Evolutionary conservation across 1,139 yeast species (phyloP).

Genomic region (Pneumocystis oryctolagi): DNA sequence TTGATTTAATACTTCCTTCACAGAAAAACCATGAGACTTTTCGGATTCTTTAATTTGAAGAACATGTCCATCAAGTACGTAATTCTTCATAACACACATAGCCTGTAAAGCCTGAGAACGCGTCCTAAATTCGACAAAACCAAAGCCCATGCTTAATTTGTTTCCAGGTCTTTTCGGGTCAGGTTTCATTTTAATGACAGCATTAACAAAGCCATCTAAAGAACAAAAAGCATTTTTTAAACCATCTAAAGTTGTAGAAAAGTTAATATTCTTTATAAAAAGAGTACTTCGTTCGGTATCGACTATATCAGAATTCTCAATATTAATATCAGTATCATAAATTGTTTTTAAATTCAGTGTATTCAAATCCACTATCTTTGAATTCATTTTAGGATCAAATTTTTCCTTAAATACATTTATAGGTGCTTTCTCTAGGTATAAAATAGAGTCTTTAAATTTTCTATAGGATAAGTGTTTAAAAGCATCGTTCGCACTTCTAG

Average conservation of each 20-base stretch:
- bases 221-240: slow-evolving; percentile 50
- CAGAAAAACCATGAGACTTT: slow-evolving; percentile 33
- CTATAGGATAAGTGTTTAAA: slow-evolving; percentile 76
- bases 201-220: slow-evolving; percentile 65
- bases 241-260: slow-evolving; percentile 51
- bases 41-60: slow-evolving; percentile 78
- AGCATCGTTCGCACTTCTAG: slow-evolving; percentile 77
- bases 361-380: slow-evolving; percentile 21
- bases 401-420: slow-evolving; percentile 47
- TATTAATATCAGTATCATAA: slow-evolving; percentile 18
- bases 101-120: slow-evolving; percentile 69
- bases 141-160: slow-evolving; percentile 86
- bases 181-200: slow-evolving; percentile 75
- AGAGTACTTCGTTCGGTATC: slow-evolving; percentile 71
- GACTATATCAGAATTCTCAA: slow-evolving; percentile 31
- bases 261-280: slow-evolving; percentile 83
- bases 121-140: slow-evolving; percentile 79
- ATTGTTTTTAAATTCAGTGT: slow-evolving; percentile 24
- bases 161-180: slow-evolving; percentile 60
- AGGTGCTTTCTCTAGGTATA: slow-evolving; percentile 91
- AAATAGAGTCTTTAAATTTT: slow-evolving; percentile 68
- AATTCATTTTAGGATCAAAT: slow-evolving; percentile 21
- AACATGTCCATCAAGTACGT: slow-evolving; percentile 74
- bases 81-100: slow-evolving; percentile 57
- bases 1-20: background rate